Conservation (phyloP, 2,329 filamentous ascomycete species). For the Penicillium verrucosum region DNA sequence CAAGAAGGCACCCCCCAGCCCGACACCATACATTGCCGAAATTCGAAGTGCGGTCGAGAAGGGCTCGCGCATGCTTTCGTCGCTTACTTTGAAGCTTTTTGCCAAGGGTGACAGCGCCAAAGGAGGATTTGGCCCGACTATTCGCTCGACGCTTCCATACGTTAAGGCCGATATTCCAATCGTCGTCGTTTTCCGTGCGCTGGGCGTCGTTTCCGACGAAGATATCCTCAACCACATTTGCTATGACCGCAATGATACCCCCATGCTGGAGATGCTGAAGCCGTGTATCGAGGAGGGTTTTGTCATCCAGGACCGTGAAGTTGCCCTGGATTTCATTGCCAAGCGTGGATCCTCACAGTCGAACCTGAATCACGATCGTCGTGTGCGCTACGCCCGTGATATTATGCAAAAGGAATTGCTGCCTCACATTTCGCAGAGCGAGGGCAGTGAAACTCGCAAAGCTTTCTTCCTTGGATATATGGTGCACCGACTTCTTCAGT, state of each 20-base stretch:
- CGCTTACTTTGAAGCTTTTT: constrained; percentile 84
- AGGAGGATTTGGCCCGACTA: constrained; percentile 78
- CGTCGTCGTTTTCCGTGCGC: constrained; percentile 88
- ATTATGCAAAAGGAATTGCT: constrained; percentile 96
- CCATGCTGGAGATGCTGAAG: constrained; percentile 96
- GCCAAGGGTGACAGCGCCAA: constrained; percentile 78
- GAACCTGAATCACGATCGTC: constrained; percentile 75
- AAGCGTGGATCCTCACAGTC: constrained; percentile 75
- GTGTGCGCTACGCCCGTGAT: constrained; percentile 86
- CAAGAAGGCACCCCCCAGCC: constrained; percentile 91
- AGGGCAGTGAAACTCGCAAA: constrained; percentile 92
- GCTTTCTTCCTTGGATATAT: constrained; percentile 99
- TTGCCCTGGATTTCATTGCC: constrained; percentile 91
- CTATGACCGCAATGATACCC: constrained; percentile 89
- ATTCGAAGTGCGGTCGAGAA: constrained; percentile 96
- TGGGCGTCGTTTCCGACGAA: constrained; percentile 94
- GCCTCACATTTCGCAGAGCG: constrained; percentile 91
- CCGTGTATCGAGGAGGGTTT: constrained; percentile 97
- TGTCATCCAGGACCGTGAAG: constrained; percentile 90
- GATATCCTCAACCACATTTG: constrained; percentile 98
- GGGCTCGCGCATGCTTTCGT: constrained; percentile 89
- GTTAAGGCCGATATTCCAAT: constrained; percentile 92
- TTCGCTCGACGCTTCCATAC: constrained; percentile 87
- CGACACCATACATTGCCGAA: constrained; percentile 89
- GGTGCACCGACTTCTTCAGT: constrained; percentile 93